These are phyloP conservation scores for Coemansia sp. DNA, from an alignment of 192 early-diverging fungal species.

Conservation along the genomic window DNA sequence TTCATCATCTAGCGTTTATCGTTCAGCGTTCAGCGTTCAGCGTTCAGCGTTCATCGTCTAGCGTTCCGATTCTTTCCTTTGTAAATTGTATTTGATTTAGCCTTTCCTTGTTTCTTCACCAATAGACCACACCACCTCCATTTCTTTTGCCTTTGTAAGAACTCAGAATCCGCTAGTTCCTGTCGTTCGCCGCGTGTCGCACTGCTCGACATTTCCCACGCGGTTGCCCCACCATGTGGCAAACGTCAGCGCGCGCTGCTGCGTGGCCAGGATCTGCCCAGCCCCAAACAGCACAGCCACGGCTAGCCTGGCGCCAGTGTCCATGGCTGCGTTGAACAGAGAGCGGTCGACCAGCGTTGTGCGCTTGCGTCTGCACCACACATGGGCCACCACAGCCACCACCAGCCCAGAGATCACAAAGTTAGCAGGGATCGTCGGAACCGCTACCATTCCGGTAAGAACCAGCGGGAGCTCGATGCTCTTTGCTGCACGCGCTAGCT, in stretches of 20 bases:
- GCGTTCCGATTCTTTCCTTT: no score
- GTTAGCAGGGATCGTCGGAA: constrained; percentile 47
- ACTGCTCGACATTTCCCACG: constrained; percentile 39
- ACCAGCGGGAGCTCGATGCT: constrained; percentile 37
- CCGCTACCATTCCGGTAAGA: constrained; percentile 51
- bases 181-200: constrained; percentile 5
- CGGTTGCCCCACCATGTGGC: constrained; percentile 50
- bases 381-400: constrained; percentile 34
- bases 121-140: no score
- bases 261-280: constrained; percentile 30
- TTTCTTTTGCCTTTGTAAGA: no score
- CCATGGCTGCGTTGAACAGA: constrained; percentile 44
- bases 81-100: no score
- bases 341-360: constrained; percentile 42
- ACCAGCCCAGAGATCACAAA: constrained; percentile 39
- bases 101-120: background rate
- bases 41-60: no score
- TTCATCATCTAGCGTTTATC: no score
- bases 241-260: constrained; percentile 26
- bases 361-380: constrained; percentile 17
- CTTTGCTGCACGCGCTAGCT: constrained; percentile 8
- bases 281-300: constrained; percentile 30
- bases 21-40: no score
- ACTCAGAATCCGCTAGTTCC: background rate
- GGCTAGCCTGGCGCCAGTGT: constrained; percentile 39